Base-by-base conservation (phyloP, 2,329 filamentous ascomycete species). In the Pezicula carpinea region DNA sequence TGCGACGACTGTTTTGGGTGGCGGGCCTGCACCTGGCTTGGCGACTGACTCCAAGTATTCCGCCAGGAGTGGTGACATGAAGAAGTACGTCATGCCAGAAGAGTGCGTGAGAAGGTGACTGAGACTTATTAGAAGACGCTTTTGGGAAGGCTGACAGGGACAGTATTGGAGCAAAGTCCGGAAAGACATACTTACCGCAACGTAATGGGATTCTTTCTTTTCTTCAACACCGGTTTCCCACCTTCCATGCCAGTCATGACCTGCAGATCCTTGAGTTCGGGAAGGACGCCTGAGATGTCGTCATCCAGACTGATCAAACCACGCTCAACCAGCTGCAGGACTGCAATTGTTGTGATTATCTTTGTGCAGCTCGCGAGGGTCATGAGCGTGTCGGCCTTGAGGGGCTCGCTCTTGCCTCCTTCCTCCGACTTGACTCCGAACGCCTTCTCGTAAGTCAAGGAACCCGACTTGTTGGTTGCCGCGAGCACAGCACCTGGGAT, bases 1-100 rank as follows among this genome's bases (percentile, higher is more conserved):
- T 31, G 34, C 35, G 8, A 46, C 33, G 14, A 48, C 42, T 53
- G 53, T n/a, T 32, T 4, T 3, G 11, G 39, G 21, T 46, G 51
- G 18, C 52, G 59, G 41, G 50, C 56, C 19, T 5, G 22, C 5
- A 23, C n/a, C n/a, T n/a, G 22, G 22, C 22, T 5, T 8, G 22
- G 5, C 8, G 46, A 59, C 50, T 54, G 53, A 31, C 45, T 61
- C 38, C 14, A 15, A 31, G 42, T 36, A 44, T 21, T 45, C n/a
- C 13, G n/a, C n/a, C 38, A 48, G 5, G 34, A 31, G 8, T 8
- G 46, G 46, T n/a, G 46, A 22, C 11, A 48, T 6, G 31, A 48
- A 48, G 42, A 32, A 11, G 36, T 48, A 46, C 14, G 26, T 18
- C 13, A 48, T 3, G 15, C 46, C 46, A n/a, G 46, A 39, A 23